Conservation (phyloP, 1,284 basidiomycete genomes). For the Pseudozyma sp. region DNA sequence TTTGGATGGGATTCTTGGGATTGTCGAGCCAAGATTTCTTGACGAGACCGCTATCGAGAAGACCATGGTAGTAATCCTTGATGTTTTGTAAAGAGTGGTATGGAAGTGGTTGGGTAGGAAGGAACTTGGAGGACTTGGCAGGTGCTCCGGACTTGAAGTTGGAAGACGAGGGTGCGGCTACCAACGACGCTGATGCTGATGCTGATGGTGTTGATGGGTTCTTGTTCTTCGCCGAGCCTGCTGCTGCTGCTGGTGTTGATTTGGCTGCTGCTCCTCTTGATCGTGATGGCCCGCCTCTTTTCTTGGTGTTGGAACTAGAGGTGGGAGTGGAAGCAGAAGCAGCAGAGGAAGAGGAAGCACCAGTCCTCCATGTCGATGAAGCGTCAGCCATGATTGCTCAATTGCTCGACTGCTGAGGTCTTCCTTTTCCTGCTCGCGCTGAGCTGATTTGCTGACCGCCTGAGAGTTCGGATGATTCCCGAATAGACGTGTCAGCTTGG, state of each 20-base stretch:
- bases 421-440: no score
- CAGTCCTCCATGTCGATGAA: constrained; percentile 37
- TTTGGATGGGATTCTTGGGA: constrained; percentile 58
- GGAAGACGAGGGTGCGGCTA: constrained; percentile 11
- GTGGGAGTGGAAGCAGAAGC: constrained; percentile 1
- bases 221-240: no score
- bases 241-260: neutral
- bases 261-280: constrained; percentile 10
- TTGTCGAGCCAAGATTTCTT: constrained; percentile 59
- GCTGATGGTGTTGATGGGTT: no score
- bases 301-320: no score
- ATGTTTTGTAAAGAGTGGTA: constrained; percentile 44
- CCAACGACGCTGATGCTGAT: constrained; percentile 1
- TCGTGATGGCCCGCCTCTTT: constrained; percentile 16
- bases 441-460: no score
- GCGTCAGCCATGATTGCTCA: constrained; percentile 31
- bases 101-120: constrained; percentile 42
- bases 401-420: neutral
- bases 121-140: constrained; percentile 40
- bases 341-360: constrained; percentile 13
- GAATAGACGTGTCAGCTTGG: no score
- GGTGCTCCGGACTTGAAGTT: constrained; percentile 37
- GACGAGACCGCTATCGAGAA: constrained; percentile 47
- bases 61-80: constrained; percentile 49
- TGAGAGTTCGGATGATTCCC: no score